Base-by-base conservation (phyloP, 2,329 filamentous ascomycete species). In the Elsinoe necatrix region DNA sequence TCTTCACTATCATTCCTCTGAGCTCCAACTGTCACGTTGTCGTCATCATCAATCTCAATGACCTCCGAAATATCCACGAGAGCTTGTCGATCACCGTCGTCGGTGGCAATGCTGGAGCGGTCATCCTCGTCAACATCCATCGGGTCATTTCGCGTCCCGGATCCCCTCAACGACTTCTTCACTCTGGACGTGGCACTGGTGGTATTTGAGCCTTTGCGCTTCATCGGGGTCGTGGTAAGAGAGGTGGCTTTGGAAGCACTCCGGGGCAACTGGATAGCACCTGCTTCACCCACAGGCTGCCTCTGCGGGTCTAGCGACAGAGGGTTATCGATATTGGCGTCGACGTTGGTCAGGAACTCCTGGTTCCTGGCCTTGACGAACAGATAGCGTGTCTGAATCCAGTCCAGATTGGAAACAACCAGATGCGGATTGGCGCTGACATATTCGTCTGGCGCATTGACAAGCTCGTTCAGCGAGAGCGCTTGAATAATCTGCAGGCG, bases 301-400 rank as follows among this genome's bases (percentile, higher is more conserved):
- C 71, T 68, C 0, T 6, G 8, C 0, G 73, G 71, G 60, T 77
- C 75, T 59, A 77, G 74, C 14, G 70, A 66, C 48, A 64, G 61
- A 27, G 59, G 57, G 21, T 62, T 61, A 47, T 43, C 31, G 9
- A 64, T 64, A 56, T 55, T 61, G 39, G 57, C 58, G 14, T 66
- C 63, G 8, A 34, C 18, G 3, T 39, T 20, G 9, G 39, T 29
- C 11, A 59, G 48, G 25, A 41, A 51, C 7, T 64, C 59, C 12
- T 48, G 31, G 1, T 55, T 50, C 7, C 57, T 45, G 58, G 68
- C 68, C 52, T 72, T 64, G 39, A 87, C 81, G 62, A 95, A 87
- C 1, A 96, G 76, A 69, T 95, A 95, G 42, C 90, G 81, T 23
- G 89, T 90, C 65, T 95, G 89, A 58, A 95, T 90, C 91, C 91